Evolutionary conservation across 345 rosid genomes (phyloP), one percentile per base, ranked within the genome.

Genomic region (Viola odorata): DNA sequence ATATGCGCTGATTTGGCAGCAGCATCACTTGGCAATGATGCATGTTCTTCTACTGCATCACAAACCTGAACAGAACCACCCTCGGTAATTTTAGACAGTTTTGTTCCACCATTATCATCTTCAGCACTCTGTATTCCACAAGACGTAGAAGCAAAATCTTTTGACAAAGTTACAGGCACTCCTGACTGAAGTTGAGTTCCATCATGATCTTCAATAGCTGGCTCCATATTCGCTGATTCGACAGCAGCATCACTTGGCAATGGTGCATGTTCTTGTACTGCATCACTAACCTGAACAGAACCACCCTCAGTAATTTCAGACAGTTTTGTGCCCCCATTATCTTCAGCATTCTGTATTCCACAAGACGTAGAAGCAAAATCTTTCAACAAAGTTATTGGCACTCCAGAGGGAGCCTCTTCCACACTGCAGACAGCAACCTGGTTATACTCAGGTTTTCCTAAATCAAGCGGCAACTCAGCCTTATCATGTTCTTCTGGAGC

Each of bases 181-280:
- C 12, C 67, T 8, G 12, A 64, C 61, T 38, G 45, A 38, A 42
- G 4, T 15, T 50, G 23, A 45, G 16, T 40, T 38, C 37, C 38
- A 66, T 40, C 12, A 39, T 55, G 57, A 59, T 45, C 49, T 8
- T 62, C 59, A 3, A 57, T 55, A 48, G 50, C 15, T 58, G 53
- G 50, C 69, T 69, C 79, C 47, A 15, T 23, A 32, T 39, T 10
- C 55, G 16, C 11, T 12, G 67, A 57, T 54, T 55, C 62, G n/a
- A 45, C 47, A 36, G 60, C 49, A 42, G 45, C 12, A 51, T 65
- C 62, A 11, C n/a, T 45, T 7, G 58, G 57, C 67, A 72, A 16
- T 15, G 49, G 12, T 51, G 50, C 50, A 23, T 5, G 8, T 8
- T 37, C 68, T 51, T 69, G 66, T 3, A 51, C 7, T 15, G 52